Evolutionary conservation across 1,284 basidiomycete genomes (phyloP).

Genomic region (Apiotrichum montevideense): DNA sequence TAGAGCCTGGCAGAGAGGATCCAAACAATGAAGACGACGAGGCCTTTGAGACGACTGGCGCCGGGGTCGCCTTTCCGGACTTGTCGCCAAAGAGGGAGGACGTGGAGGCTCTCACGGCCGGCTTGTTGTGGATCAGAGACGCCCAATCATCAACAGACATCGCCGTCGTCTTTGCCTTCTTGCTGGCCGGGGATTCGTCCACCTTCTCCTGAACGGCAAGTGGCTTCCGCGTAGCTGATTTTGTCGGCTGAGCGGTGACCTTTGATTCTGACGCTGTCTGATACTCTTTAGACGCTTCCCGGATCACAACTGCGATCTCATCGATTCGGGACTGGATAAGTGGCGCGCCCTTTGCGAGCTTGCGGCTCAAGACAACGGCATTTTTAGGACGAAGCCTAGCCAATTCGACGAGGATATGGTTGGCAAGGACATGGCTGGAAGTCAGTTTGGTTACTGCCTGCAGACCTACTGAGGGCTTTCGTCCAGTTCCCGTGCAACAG

Average conservation of each 20-base stretch:
- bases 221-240: too few relatives aligned
- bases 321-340: too few relatives aligned
- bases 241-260: neutral
- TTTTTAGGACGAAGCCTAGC: conserved; percentile 56
- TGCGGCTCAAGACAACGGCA: conserved; percentile 52
- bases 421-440: conserved; percentile 54
- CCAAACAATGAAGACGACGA: conserved; percentile 16
- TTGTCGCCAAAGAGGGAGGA: conserved; percentile 1
- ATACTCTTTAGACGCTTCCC: too few relatives aligned
- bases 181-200: neutral
- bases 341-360: neutral
- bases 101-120: neutral
- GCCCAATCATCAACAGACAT: too few relatives aligned
- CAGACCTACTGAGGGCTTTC: conserved; percentile 67
- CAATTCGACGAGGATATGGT: conserved; percentile 63
- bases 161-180: neutral
- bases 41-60: conserved; percentile 12
- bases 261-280: neutral
- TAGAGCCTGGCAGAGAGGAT: conserved; percentile 7
- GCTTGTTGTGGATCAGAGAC: too few relatives aligned
- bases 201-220: too few relatives aligned
- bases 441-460: neutral
- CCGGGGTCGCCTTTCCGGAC: too few relatives aligned
- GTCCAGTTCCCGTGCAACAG: conserved; percentile 72
- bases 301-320: too few relatives aligned